Conservation (phyloP, 345 rosid species). For the Syzygium oleosum region DNA sequence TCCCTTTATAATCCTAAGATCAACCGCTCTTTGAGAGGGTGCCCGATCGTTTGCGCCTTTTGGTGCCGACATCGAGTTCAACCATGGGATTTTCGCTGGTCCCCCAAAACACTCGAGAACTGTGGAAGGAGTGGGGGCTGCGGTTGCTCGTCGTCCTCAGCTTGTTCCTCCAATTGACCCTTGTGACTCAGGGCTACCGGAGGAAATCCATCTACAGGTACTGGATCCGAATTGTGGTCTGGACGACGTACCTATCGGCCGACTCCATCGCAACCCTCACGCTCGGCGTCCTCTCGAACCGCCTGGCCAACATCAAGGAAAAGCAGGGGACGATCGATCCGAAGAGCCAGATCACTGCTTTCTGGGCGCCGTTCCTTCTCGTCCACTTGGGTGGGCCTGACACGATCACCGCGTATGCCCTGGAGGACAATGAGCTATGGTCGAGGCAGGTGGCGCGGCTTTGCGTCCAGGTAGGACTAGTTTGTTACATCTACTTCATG, state of each 20-base stretch:
- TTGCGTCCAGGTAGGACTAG: constrained; percentile 2
- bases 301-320: not conserved
- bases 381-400: constrained; percentile 23
- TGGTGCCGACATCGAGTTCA: not conserved
- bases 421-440: constrained; percentile 30
- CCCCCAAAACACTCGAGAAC: not conserved
- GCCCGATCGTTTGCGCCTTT: not conserved
- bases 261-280: constrained; percentile 19
- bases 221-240: not conserved
- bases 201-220: not conserved
- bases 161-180: constrained; percentile 11
- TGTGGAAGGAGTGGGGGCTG: constrained; percentile 23
- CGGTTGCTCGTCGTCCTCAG: constrained; percentile 4
- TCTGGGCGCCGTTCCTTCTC: constrained; percentile 28
- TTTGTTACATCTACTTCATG: constrained; percentile 22
- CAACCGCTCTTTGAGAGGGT: not conserved
- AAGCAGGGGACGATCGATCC: not conserved
- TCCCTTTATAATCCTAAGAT: not conserved
- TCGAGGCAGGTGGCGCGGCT: constrained; percentile 11
- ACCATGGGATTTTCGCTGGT: not conserved
- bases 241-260: constrained; percentile 15
- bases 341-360: not conserved
- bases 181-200: constrained; percentile 1
- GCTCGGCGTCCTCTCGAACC: constrained; percentile 11
- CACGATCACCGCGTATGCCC: constrained; percentile 13